Conservation (phyloP, 345 rosid species). For the Bretschneidera sinensis region DNA sequence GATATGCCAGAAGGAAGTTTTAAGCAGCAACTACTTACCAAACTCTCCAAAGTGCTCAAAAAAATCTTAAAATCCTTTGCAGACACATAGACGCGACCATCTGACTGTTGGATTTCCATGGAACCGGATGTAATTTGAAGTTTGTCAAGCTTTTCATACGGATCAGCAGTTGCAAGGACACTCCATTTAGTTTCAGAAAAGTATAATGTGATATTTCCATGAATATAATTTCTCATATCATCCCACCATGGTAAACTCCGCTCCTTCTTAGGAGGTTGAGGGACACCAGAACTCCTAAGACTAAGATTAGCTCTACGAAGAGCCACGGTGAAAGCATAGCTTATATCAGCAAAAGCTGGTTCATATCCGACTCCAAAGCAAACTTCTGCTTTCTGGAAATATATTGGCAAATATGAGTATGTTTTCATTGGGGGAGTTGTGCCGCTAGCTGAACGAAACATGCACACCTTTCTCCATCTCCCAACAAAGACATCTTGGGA, state of each 20-base stretch:
- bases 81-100: slow-evolving; percentile 72
- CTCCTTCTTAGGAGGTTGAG: slow-evolving; percentile 71
- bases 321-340: slow-evolving; percentile 95
- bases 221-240: slow-evolving; percentile 94
- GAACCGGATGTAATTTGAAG: slow-evolving; percentile 63
- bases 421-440: slow-evolving; percentile 95
- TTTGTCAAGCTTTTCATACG: slow-evolving; percentile 90
- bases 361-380: slow-evolving; percentile 95
- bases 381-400: slow-evolving; percentile 71
- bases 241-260: slow-evolving; percentile 99
- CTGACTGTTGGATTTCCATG: slow-evolving; percentile 92
- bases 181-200: slow-evolving; percentile 71
- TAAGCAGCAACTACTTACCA: slow-evolving; percentile 53
- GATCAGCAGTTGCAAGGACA: slow-evolving; percentile 88
- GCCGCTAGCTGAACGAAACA: slow-evolving; percentile 94
- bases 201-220: slow-evolving; percentile 63
- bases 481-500: slow-evolving; percentile 86
- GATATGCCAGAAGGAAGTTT: slow-evolving; percentile 52
- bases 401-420: slow-evolving; percentile 74
- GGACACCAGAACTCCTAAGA: slow-evolving; percentile 49
- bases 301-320: slow-evolving; percentile 97
- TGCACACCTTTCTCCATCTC: slow-evolving; percentile 89
- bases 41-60: slow-evolving; percentile 84
- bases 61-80: slow-evolving; percentile 75
- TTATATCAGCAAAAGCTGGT: slow-evolving; percentile 86